phyloP scores from a whole-genome alignment of 2,329 filamentous ascomycete species.

The Reticulascus tulasneorum region DNA sequence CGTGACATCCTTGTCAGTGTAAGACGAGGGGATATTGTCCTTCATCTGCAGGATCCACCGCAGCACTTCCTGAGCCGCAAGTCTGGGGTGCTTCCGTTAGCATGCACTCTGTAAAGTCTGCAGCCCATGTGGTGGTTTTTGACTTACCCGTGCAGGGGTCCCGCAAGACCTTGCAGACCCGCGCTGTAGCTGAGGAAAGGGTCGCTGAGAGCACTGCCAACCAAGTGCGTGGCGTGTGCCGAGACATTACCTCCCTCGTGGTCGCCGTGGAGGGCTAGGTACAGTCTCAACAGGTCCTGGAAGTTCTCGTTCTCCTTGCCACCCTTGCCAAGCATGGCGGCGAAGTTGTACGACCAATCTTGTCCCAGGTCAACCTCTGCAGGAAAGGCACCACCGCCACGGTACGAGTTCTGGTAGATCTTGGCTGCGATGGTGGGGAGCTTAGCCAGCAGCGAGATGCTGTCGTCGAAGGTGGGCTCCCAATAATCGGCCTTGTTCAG shows the following conservation, averaged over 20 bases:
- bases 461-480: slow-evolving; percentile 97
- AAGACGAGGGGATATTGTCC: slow-evolving; percentile 72
- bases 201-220: slow-evolving; percentile 90
- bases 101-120: background rate
- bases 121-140: background rate
- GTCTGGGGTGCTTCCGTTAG: slow-evolving; percentile 39
- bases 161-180: slow-evolving; percentile 89
- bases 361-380: slow-evolving; percentile 75
- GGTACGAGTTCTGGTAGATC: slow-evolving; percentile 91
- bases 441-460: slow-evolving; percentile 90
- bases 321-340: slow-evolving; percentile 88
- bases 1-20: slow-evolving; percentile 77
- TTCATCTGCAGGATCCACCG: slow-evolving; percentile 98
- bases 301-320: slow-evolving; percentile 87
- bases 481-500: slow-evolving; percentile 96
- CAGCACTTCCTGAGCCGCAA: slow-evolving; percentile 94
- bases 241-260: slow-evolving; percentile 98
- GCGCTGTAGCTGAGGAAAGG: slow-evolving; percentile 96
- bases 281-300: slow-evolving; percentile 89
- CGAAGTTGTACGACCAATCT: slow-evolving; percentile 99
- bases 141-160: slow-evolving; percentile 51
- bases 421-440: slow-evolving; percentile 94
- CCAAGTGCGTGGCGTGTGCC: slow-evolving; percentile 89
- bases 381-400: slow-evolving; percentile 68
- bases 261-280: slow-evolving; percentile 94